Evolutionary conservation across 2,329 filamentous ascomycete species (phyloP), one percentile per base, ranked within the genome.

Genomic region (Calycina herbarum): DNA sequence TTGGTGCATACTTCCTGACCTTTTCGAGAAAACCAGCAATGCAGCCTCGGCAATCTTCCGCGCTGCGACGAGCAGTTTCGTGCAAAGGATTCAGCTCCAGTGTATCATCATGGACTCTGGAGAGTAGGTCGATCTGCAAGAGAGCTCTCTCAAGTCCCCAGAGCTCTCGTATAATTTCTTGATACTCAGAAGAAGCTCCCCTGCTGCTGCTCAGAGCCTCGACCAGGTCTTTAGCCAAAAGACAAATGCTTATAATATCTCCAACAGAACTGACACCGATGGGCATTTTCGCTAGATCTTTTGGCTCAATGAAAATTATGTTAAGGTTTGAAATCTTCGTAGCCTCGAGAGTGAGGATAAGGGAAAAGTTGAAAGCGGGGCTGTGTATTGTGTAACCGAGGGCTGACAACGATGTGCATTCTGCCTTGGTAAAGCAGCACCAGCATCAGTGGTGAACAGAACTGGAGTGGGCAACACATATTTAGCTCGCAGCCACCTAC

Each of bases 141-240:
- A 70, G 48, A 5, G 65, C 64, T 31, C 67, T 35, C 8, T 73
- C 69, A 5, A 75, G 48, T 15, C 29, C 38, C 61, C 68, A 71
- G 1, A 78, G 70, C 38, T 77, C 74, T 2, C 67, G 64, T 0
- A 70, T 65, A 0, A 76, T 29, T 20, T 71, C 70, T 29, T 71
- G 73, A 59, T 76, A 78, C 45, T 77, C 73, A 8, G 71, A 67
- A 17, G 70, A 61, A 11, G 75, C 72, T 27, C 77, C 76, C 3
- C 72, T 68, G 35, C 61, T 68, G 20, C 74, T 66, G 51, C 77
- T 69, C 3, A 78, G 72, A 1, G 73, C 70, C 7, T 69, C 64
- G 24, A 77, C 61, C 1, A 76, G 48, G 45, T 75, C 71, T 67
- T 76, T 77, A 20, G 74, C 69, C 2, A 77, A 40, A 4, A 74